Evolutionary conservation across 805 yeast genomes (phyloP).

Genomic region (Starmera quercuum): DNA sequence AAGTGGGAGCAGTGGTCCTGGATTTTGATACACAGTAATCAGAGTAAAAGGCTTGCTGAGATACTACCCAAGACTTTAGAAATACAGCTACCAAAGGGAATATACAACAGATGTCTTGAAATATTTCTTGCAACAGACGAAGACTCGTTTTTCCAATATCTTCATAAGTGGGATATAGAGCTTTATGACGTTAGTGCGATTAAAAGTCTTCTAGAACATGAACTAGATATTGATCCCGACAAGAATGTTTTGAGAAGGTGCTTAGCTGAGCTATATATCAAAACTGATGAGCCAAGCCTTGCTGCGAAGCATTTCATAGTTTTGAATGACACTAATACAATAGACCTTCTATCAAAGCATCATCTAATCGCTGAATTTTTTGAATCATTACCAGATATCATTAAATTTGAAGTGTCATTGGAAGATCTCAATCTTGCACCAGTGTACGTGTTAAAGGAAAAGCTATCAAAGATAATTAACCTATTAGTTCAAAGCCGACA

Average conservation of each 20-base stretch:
- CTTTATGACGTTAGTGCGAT: constrained; percentile 40
- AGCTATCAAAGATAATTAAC: constrained; percentile 37
- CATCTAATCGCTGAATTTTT: constrained; percentile 52
- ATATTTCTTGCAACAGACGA: constrained; percentile 34
- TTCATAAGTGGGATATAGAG: constrained; percentile 49
- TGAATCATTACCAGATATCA: constrained; percentile 42
- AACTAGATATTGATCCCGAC: constrained; percentile 27
- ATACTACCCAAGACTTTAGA: constrained; percentile 41
- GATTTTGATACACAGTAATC: constrained; percentile 40
- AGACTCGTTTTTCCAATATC: constrained; percentile 28
- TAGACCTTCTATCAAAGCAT: constrained; percentile 51
- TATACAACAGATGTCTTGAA: constrained; percentile 40
- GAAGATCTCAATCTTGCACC: constrained; percentile 33
- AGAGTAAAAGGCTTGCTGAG: constrained; percentile 38
- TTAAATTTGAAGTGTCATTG: constrained; percentile 32
- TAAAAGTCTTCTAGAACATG: constrained; percentile 32
- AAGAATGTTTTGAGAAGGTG: constrained; percentile 29
- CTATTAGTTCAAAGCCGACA: constrained; percentile 58
- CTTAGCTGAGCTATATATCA: constrained; percentile 47
- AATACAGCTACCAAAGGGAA: constrained; percentile 25
- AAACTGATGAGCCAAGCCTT: constrained; percentile 45
- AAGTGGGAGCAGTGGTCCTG: constrained; percentile 65
- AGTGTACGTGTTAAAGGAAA: constrained; percentile 29
- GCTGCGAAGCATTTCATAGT: constrained; percentile 61
- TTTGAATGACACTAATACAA: constrained; percentile 43